Conservation (phyloP, 352 stramenopile genomes). For the Phytophthora litchii region DNA sequence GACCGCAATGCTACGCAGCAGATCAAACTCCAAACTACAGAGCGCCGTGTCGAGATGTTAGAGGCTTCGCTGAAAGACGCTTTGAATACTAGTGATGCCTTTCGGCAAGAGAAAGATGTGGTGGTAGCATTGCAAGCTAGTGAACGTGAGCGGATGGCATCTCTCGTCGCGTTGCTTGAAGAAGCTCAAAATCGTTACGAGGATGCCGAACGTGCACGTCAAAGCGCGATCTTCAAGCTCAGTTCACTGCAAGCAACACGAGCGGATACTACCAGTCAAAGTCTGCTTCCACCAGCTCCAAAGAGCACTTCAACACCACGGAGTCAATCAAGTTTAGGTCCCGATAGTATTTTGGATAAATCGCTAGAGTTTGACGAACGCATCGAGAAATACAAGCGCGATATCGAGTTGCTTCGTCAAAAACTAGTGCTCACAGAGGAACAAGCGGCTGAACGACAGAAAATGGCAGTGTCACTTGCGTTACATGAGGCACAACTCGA, state of each 20-base stretch:
- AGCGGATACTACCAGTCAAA: slow-evolving; percentile 32
- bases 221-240: slow-evolving; percentile 69
- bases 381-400: slow-evolving; percentile 70
- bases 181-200: slow-evolving; percentile 52
- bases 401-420: slow-evolving; percentile 69
- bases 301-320: slow-evolving; percentile 8
- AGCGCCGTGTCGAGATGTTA: slow-evolving; percentile 43
- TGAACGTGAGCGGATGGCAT: slow-evolving; percentile 45
- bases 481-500: slow-evolving; percentile 54
- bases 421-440: slow-evolving; percentile 55
- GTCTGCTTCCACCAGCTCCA: slow-evolving; percentile 19
- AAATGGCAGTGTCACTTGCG: slow-evolving; percentile 53
- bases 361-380: slow-evolving; percentile 35
- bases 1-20: slow-evolving; percentile 49
- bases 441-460: slow-evolving; percentile 59
- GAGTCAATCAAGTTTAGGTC: background rate
- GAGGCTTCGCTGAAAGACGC: slow-evolving; percentile 43
- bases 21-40: slow-evolving; percentile 31
- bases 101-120: slow-evolving; percentile 42
- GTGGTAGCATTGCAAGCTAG: slow-evolving; percentile 34
- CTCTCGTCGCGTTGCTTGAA: slow-evolving; percentile 43
- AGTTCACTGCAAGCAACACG: slow-evolving; percentile 57
- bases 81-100: slow-evolving; percentile 29
- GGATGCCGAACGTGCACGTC: slow-evolving; percentile 57
- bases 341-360: slow-evolving; percentile 3